Percentiles rank a stretch among this genome's conserved stretches.
phyloP scores from a whole-genome alignment of 306 rosid species.

The Notholithocarpus densiflorus region DNA sequence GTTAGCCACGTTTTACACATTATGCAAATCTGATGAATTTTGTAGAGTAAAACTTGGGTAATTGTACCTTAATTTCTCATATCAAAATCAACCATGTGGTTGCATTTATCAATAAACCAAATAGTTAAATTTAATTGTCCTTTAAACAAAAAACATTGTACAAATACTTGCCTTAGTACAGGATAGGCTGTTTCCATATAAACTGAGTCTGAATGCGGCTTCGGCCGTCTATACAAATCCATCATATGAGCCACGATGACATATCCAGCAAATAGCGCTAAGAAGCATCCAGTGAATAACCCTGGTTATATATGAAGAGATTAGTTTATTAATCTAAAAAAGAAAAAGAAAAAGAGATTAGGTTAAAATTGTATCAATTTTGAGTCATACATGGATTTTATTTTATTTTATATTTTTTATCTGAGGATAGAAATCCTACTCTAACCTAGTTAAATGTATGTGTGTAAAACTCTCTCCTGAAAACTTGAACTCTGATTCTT shows the following conservation, averaged over 20 bases:
- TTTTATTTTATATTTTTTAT: not conserved
- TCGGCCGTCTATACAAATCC: constrained; percentile 53
- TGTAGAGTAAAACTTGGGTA: not conserved
- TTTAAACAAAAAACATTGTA: too few relatives aligned
- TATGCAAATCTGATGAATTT: not conserved
- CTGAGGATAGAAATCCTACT: too few relatives aligned
- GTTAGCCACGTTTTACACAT: constrained; percentile 4
- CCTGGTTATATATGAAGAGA: constrained; percentile 45
- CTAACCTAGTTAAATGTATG: too few relatives aligned
- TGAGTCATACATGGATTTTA: not conserved
- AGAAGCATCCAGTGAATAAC: constrained; percentile 73
- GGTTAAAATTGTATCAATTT: not conserved
- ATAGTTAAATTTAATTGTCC: too few relatives aligned
- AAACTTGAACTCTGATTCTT: too few relatives aligned
- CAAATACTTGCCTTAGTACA: constrained; percentile 66
- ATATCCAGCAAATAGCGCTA: constrained; percentile 79
- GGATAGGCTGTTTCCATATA: constrained; percentile 98
- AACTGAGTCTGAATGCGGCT: constrained; percentile 37
- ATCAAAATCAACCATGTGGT: too few relatives aligned
- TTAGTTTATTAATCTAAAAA: not conserved
- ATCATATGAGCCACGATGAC: constrained; percentile 84
- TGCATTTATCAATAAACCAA: too few relatives aligned
- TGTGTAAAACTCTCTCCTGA: too few relatives aligned
- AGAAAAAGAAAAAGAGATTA: not conserved
- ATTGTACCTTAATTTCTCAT: too few relatives aligned